phyloP scores from a whole-genome alignment of 2,329 filamentous ascomycete species.

The Ascomycota sp. region DNA sequence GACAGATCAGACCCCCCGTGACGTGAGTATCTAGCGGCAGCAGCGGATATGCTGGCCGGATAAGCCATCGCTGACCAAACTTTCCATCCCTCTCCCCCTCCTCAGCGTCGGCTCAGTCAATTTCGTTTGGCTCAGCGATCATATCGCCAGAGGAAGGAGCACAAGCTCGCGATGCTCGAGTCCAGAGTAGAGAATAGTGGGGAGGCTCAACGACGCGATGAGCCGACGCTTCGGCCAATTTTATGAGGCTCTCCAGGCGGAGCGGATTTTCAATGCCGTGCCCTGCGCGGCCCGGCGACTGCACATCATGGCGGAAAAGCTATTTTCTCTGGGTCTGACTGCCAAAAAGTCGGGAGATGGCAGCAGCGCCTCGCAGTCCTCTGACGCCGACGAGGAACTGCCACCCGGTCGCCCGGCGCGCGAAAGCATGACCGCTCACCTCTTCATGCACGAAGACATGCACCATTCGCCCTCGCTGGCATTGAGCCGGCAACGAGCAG shows the following conservation, averaged over 20 bases:
- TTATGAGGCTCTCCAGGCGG: slow-evolving; percentile 37
- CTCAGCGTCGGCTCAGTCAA: slow-evolving; percentile 60
- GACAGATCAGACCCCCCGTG: slow-evolving; percentile 57
- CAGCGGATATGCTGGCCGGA: no score
- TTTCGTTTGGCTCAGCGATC: slow-evolving; percentile 73
- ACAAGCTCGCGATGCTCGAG: slow-evolving; percentile 54
- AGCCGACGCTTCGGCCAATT: slow-evolving; percentile 48
- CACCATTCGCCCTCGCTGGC: neutral
- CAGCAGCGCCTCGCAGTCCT: slow-evolving; percentile 5
- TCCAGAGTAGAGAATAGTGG: slow-evolving; percentile 48
- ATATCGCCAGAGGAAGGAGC: slow-evolving; percentile 71
- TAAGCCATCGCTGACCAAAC: no score
- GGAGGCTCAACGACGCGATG: slow-evolving; percentile 52
- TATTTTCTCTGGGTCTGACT: slow-evolving; percentile 24
- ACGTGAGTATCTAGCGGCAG: no score
- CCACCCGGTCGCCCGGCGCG: neutral
- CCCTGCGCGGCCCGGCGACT: slow-evolving; percentile 38
- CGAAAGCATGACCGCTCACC: no score
- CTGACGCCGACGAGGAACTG: slow-evolving; percentile 1
- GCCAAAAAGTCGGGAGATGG: slow-evolving; percentile 22
- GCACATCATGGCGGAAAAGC: slow-evolving; percentile 32
- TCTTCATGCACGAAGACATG: no score
- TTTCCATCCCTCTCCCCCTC: neutral
- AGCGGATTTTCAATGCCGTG: slow-evolving; percentile 34
- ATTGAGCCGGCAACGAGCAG: no score